A percentile compares a stretch with the other conserved stretches of the same genome.
Conservation (phyloP, 148 eudicot genomes). For the Talinum fruticosum region DNA sequence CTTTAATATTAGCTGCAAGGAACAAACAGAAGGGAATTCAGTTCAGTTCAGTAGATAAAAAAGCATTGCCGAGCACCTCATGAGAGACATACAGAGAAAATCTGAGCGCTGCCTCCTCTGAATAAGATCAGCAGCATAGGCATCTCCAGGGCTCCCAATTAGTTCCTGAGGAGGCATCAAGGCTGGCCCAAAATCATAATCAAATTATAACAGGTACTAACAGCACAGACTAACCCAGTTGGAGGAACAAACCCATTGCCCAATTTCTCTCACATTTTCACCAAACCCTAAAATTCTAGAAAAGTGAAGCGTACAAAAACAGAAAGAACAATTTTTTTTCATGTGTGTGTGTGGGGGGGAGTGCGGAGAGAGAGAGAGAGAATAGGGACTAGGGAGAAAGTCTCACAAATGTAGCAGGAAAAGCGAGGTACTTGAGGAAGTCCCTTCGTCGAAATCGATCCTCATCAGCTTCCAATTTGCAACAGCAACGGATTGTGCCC, state of each 20-base stretch:
- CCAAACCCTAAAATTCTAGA: background rate
- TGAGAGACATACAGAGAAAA: slow-evolving; percentile 57
- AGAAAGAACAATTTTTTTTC: too few species aligned
- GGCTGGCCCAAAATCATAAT: slow-evolving; percentile 50
- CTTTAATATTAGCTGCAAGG: slow-evolving; percentile 66
- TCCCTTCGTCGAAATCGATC: slow-evolving; percentile 54
- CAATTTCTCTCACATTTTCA: background rate
- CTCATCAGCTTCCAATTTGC: slow-evolving; percentile 39
- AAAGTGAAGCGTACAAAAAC: too few species aligned
- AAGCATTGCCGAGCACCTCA: slow-evolving; percentile 3
- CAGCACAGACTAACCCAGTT: background rate
- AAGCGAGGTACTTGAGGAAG: slow-evolving; percentile 51
- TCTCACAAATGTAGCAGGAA: slow-evolving; percentile 59
- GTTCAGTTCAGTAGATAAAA: slow-evolving; percentile 21
- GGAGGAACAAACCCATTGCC: too few species aligned
- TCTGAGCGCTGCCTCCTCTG: slow-evolving; percentile 90
- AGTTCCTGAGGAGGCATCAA: slow-evolving; percentile 56
- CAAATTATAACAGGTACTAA: slow-evolving; percentile 22
- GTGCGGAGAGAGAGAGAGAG: too few species aligned
- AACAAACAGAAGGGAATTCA: slow-evolving; percentile 18
- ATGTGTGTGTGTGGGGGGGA: too few species aligned
- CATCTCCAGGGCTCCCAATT: slow-evolving; percentile 60
- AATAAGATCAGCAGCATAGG: slow-evolving; percentile 89
- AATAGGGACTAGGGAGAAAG: background rate
- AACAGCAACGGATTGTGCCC: slow-evolving; percentile 45